Conservation (phyloP, 2,329 filamentous ascomycete genomes). For the Colletotrichum phormii region DNA sequence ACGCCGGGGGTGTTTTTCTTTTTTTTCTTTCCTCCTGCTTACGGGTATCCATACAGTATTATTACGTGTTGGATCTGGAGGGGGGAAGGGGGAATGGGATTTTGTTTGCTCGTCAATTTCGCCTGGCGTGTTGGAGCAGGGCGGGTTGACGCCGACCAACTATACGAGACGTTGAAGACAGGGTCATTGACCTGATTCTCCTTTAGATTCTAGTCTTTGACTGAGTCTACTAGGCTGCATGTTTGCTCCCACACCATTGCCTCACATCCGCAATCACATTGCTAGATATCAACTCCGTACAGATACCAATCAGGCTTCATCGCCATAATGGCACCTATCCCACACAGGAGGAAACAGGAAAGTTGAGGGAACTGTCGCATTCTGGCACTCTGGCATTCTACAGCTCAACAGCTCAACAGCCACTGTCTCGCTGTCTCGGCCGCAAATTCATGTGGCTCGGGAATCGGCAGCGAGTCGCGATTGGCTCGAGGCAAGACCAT, state of each 20-base stretch:
- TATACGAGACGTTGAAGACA: not conserved
- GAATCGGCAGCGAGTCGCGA: not conserved
- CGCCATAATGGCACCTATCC: not conserved
- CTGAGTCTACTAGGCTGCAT: not conserved
- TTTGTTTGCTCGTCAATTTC: not conserved
- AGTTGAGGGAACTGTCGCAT: not conserved
- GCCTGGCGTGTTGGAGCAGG: not conserved
- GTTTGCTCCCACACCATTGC: not conserved
- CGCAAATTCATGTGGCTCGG: not conserved
- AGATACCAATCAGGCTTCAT: not conserved
- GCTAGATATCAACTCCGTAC: not conserved
- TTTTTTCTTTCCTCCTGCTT: not conserved
- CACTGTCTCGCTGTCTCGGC: not conserved
- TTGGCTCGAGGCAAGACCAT: not conserved
- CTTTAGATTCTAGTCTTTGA: not conserved
- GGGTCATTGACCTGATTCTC: not conserved
- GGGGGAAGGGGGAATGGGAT: too few species aligned
- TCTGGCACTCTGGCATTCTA: not conserved
- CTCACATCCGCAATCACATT: not conserved
- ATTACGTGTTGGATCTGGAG: not conserved
- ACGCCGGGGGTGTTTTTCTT: not conserved
- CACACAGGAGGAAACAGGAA: not conserved
- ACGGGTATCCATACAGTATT: too few species aligned
- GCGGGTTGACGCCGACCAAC: not conserved
- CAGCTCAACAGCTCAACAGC: slow-evolving; percentile 12